These are phyloP conservation scores for Trypanosoma congolense DNA, from an alignment of 208 protist species.

Conservation along the genomic window DNA sequence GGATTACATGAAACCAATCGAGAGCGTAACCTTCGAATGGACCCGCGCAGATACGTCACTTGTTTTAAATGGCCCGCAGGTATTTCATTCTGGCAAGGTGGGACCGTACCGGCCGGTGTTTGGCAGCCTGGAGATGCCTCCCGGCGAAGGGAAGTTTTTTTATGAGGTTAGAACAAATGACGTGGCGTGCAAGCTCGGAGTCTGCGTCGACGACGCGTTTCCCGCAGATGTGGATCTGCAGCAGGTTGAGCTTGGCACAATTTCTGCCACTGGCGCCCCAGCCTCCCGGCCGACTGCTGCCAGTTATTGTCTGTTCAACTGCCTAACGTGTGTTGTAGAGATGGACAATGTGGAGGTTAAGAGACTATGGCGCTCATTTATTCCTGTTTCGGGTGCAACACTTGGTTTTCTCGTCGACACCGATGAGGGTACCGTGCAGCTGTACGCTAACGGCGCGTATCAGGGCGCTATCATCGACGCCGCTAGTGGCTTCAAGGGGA, in stretches of 20 bases:
- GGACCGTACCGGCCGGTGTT: conserved; percentile 61
- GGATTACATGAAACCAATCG: conserved; percentile 10
- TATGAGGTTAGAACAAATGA: conserved; percentile 77
- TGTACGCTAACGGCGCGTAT: conserved; percentile 79
- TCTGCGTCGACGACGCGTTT: conserved; percentile 55
- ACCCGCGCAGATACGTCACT: conserved; percentile 45
- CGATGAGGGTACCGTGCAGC: conserved; percentile 63
- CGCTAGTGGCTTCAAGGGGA: conserved; percentile 42
- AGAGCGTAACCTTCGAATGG: conserved; percentile 62
- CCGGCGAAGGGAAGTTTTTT: conserved; percentile 71
- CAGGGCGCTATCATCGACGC: conserved; percentile 63
- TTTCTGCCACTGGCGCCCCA: background rate
- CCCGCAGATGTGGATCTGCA: conserved; percentile 29
- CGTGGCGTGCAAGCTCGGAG: conserved; percentile 65
- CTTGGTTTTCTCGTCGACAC: conserved; percentile 84
- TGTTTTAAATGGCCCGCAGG: conserved; percentile 32
- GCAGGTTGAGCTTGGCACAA: conserved; percentile 25
- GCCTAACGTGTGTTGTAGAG: conserved; percentile 68
- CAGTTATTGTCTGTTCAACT: conserved; percentile 50
- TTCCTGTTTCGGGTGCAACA: conserved; percentile 50
- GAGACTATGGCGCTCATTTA: conserved; percentile 71
- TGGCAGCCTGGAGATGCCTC: conserved; percentile 44
- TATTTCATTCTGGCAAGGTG: conserved; percentile 52
- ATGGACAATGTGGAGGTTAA: conserved; percentile 57
- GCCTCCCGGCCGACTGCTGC: background rate